These are phyloP conservation scores for Globisporangium paroecandrum DNA, from an alignment of 352 stramenopile genomes.

Conservation along the genomic window DNA sequence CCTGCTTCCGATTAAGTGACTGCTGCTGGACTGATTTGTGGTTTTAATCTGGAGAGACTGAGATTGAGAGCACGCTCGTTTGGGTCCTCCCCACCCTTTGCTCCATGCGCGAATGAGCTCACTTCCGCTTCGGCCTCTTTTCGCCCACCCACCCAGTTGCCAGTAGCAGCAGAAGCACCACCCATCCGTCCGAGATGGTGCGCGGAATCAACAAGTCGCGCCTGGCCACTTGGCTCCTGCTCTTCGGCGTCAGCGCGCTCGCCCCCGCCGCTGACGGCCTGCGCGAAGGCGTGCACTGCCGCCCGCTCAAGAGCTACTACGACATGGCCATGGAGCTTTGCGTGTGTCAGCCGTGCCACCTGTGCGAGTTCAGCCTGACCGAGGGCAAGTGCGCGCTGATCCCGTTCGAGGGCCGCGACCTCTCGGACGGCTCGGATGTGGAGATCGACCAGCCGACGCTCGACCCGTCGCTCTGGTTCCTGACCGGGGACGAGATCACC, in stretches of 20 bases:
- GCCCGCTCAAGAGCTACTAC: conserved; percentile 17
- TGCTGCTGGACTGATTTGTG: no score
- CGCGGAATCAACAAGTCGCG: conserved; percentile 2
- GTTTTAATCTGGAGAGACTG: not conserved
- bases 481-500: conserved; percentile 54
- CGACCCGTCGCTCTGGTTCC: conserved; percentile 56
- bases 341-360: conserved; percentile 38
- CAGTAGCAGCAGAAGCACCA: not conserved
- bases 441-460: conserved; percentile 35
- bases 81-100: no score
- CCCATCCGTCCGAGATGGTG: not conserved
- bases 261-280: not conserved
- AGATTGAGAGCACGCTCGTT: no score
- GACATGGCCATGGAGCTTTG: conserved; percentile 25
- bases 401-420: conserved; percentile 11
- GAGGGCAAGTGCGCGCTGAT: conserved; percentile 26
- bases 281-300: conserved; percentile 18
- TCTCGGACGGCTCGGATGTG: conserved; percentile 26
- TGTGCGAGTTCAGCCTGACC: conserved; percentile 29
- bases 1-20: no score
- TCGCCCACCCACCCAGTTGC: not conserved
- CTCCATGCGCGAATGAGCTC: no score
- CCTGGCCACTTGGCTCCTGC: not conserved
- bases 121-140: not conserved
- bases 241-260: conserved; percentile 6